Evolutionary conservation across 345 rosid species (phyloP).

Genomic region (Streptanthus diversifolius): DNA sequence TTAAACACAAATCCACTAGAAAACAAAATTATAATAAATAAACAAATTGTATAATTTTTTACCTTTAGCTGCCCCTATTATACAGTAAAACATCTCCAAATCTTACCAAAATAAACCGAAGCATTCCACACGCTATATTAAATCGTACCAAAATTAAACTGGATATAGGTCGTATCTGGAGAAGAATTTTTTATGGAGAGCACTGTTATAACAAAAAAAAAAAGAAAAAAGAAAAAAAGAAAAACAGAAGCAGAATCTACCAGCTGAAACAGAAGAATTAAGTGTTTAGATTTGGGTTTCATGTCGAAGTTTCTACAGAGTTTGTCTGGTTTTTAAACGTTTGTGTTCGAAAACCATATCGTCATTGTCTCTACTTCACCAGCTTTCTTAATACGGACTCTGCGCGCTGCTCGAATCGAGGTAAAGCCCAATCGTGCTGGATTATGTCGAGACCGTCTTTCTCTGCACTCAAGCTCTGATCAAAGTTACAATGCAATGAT

Average conservation of each 20-base stretch:
- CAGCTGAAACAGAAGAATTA: not conserved
- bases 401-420: conserved; percentile 87
- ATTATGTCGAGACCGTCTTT: conserved; percentile 72
- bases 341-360: not conserved
- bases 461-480: conserved; percentile 85
- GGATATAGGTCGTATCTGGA: not conserved
- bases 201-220: not conserved
- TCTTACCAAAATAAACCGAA: not conserved
- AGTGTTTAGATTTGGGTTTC: not conserved
- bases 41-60: not conserved
- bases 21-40: not conserved
- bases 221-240: not conserved
- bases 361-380: conserved; percentile 38
- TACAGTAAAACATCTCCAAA: not conserved
- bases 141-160: not conserved
- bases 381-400: conserved; percentile 79
- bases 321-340: not conserved
- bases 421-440: conserved; percentile 81
- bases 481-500: conserved; percentile 12
- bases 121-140: not conserved
- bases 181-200: not conserved
- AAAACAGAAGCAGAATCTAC: conserved; percentile 6
- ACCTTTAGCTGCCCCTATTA: not conserved
- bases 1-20: not conserved
- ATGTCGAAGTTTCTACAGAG: conserved; percentile 14